phyloP scores from a whole-genome alignment of 176 grass and related monocot genomes.

The Oryza australiensis region DNA sequence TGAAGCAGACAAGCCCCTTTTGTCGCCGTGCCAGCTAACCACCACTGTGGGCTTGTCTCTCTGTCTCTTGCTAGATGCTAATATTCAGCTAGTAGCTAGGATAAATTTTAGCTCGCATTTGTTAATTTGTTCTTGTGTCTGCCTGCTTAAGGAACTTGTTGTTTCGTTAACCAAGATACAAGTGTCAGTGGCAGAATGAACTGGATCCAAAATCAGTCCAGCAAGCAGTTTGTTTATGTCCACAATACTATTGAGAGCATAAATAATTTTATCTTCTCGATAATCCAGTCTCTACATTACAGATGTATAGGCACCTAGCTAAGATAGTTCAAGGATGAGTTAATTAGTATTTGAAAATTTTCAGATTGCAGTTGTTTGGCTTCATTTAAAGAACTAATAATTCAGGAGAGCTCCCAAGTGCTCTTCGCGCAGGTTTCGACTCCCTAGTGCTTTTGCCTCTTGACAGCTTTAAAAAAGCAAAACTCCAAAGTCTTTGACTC shows the following conservation, averaged over 20 bases:
- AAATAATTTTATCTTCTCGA: neutral
- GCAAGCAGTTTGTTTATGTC: neutral
- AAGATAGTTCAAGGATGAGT: neutral
- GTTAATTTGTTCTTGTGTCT: neutral
- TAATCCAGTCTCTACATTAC: too few relatives aligned
- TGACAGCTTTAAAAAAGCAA: too few relatives aligned
- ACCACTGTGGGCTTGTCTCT: slow-evolving; percentile 17
- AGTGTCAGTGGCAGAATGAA: neutral
- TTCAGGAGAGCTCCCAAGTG: neutral
- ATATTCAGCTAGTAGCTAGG: neutral
- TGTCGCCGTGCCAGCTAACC: slow-evolving; percentile 36
- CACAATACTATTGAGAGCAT: neutral
- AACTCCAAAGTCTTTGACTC: too few relatives aligned
- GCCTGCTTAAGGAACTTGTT: neutral
- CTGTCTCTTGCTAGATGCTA: slow-evolving; percentile 13
- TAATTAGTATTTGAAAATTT: neutral
- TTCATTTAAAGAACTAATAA: neutral
- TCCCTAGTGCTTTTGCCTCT: too few relatives aligned
- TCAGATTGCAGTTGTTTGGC: neutral
- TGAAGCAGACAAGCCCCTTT: slow-evolving; percentile 16
- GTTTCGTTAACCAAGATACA: neutral
- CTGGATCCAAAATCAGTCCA: neutral
- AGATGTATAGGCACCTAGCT: neutral
- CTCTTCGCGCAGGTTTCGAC: too few relatives aligned
- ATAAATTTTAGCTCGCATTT: neutral